Base-by-base conservation (phyloP, 2,329 filamentous ascomycete species). In the Phialocephala sp. region DNA sequence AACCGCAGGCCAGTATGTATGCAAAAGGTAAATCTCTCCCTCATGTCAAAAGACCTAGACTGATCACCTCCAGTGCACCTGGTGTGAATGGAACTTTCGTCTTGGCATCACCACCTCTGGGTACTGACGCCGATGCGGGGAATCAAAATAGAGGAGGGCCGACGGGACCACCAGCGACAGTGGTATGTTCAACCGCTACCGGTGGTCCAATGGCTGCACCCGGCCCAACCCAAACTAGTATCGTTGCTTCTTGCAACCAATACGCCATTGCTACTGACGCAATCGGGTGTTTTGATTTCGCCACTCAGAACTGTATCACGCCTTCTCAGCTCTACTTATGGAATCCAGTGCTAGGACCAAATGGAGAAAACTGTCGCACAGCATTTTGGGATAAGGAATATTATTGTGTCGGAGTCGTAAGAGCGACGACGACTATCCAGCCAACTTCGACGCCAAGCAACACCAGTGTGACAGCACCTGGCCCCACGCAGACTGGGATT, bases 401-500 rank as follows among this genome's bases (percentile, higher is more conserved):
- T 45, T 64, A 64, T 37, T 64, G 62, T 52, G 32, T 57, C 22
- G 47, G 14, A 43, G 18, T 54, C 35, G 12, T 43, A 39, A 37
- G 45, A 24, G 32, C 56, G 54, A 64, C 69, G 39, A 67, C 66
- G 52, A 56, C 55, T 11, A n/a, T n/a, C n/a, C n/a, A n/a, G n/a
- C n/a, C n/a, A n/a, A n/a, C n/a, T n/a, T n/a, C n/a, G n/a, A n/a
- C n/a, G n/a, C n/a, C n/a, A n/a, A n/a, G n/a, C n/a, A 37, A 12
- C 63, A 55, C 67, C 1, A 59, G 63, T 9, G 54, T 62, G 6
- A 52, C 52, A 14, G 63, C 59, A 18, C 68, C 74, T 18, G 68
- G 66, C 5, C 74, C 74, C 27, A 76, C 72, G 8, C 76, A 76
- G 62, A 65, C 66, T 12, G 73, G 73, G n/a, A 73, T 74, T 27